Conservation (phyloP, 169 alveolate genomes). For the Plasmodium inui region DNA sequence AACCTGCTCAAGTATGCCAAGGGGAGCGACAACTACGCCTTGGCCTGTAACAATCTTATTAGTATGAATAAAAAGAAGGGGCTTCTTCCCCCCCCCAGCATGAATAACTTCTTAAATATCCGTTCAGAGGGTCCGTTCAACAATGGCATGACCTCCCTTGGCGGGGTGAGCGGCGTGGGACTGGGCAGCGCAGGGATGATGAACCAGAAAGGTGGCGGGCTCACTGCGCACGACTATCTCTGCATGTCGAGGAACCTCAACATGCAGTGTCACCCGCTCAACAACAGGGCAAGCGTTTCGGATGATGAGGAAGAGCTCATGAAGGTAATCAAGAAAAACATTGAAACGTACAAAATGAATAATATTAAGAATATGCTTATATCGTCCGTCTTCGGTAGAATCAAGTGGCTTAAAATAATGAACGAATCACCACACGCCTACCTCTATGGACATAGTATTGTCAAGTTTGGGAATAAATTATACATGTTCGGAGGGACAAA, state of each 20-base stretch:
- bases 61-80: slow-evolving; percentile 8
- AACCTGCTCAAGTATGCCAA: slow-evolving; percentile 38
- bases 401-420: slow-evolving; percentile 75
- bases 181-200: not conserved
- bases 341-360: slow-evolving; percentile 66
- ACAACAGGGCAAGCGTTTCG: not conserved
- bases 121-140: slow-evolving; percentile 12
- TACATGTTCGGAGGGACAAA: slow-evolving; percentile 90
- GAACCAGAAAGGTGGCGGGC: not conserved
- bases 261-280: not conserved
- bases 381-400: slow-evolving; percentile 70
- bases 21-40: slow-evolving; percentile 18
- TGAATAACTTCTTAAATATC: slow-evolving; percentile 12
- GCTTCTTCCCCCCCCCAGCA: not conserved
- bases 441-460: slow-evolving; percentile 87
- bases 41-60: slow-evolving; percentile 25
- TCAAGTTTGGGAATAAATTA: slow-evolving; percentile 88
- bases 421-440: slow-evolving; percentile 73
- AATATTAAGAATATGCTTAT: slow-evolving; percentile 64
- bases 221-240: slow-evolving; percentile 14
- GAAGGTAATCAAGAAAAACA: slow-evolving; percentile 68
- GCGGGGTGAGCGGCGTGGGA: not conserved
- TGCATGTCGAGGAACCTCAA: slow-evolving; percentile 34
- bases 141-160: not conserved
- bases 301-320: slow-evolving; percentile 71